These are phyloP conservation scores for Scortechinia acanthostroma DNA, from an alignment of 2,329 filamentous ascomycete genomes.

Conservation along the genomic window DNA sequence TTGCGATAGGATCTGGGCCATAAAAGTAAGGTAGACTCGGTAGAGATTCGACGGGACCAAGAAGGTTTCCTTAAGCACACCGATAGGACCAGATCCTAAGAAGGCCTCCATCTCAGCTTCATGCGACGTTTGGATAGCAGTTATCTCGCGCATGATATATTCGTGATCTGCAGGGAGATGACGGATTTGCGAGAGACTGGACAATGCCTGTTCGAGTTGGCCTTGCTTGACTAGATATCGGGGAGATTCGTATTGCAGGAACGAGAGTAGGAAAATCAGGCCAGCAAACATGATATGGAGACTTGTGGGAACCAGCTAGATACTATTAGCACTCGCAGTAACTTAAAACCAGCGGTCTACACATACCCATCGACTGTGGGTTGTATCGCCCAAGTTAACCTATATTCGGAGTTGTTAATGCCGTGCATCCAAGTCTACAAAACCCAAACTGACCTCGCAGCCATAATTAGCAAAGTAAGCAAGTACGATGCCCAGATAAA, in stretches of 20 bases:
- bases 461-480: slow-evolving; percentile 73
- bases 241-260: slow-evolving; percentile 64
- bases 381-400: slow-evolving; percentile 33
- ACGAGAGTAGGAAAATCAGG: slow-evolving; percentile 63
- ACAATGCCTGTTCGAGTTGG: slow-evolving; percentile 46
- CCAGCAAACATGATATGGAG: slow-evolving; percentile 73
- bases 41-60: slow-evolving; percentile 64
- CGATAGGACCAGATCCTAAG: slow-evolving; percentile 54
- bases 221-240: slow-evolving; percentile 64
- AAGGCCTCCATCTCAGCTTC: slow-evolving; percentile 69
- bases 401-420: too few relatives aligned
- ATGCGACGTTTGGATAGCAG: slow-evolving; percentile 56
- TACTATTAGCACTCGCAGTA: too few relatives aligned
- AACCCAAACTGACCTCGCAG: slow-evolving; percentile 29
- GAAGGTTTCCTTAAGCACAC: slow-evolving; percentile 64
- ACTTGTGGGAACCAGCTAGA: slow-evolving; percentile 62
- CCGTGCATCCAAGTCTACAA: too few relatives aligned
- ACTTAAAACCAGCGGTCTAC: too few relatives aligned
- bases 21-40: slow-evolving; percentile 60
- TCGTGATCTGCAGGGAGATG: slow-evolving; percentile 49
- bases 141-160: slow-evolving; percentile 54
- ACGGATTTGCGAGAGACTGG: slow-evolving; percentile 47
- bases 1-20: slow-evolving; percentile 67
- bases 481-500: slow-evolving; percentile 73
- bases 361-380: slow-evolving; percentile 35